phyloP scores from a whole-genome alignment of 2,329 filamentous ascomycete species.

The Fusarium sp. region DNA sequence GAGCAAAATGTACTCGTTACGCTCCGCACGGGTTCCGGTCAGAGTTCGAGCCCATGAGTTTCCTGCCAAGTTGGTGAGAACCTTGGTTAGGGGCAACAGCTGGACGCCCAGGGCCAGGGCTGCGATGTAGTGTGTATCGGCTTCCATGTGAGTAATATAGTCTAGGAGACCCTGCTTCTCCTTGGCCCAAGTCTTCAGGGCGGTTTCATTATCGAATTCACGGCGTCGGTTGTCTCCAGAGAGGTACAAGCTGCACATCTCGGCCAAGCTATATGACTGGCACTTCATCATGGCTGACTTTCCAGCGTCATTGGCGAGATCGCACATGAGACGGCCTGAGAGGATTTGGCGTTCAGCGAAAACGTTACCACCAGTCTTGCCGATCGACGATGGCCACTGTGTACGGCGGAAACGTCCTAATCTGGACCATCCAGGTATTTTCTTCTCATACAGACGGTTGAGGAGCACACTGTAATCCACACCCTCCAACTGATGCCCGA shows the following conservation, averaged over 20 bases:
- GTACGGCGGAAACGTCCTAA: constrained; percentile 88
- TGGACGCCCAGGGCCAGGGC: constrained; percentile 91
- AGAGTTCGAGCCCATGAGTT: constrained; percentile 98
- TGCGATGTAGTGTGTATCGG: constrained; percentile 96
- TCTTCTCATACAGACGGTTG: constrained; percentile 88
- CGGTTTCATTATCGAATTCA: constrained; percentile 90
- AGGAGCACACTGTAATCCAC: constrained; percentile 95
- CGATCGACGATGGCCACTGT: constrained; percentile 90
- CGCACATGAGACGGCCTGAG: constrained; percentile 90
- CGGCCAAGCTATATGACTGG: constrained; percentile 96
- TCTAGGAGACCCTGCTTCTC: constrained; percentile 89
- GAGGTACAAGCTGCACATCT: constrained; percentile 96
- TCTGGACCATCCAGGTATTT: constrained; percentile 93
- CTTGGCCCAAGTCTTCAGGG: constrained; percentile 85
- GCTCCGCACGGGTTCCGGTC: constrained; percentile 94
- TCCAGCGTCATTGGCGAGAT: constrained; percentile 95
- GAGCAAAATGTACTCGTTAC: constrained; percentile 98
- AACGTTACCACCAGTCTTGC: constrained; percentile 88
- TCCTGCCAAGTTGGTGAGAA: constrained; percentile 94
- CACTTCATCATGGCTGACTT: constrained; percentile 98
- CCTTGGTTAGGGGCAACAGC: constrained; percentile 93
- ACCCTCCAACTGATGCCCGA: constrained; percentile 97
- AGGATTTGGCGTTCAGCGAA: constrained; percentile 94
- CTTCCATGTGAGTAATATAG: constrained; percentile 93
- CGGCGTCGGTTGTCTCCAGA: constrained; percentile 79